Percentiles rank a stretch among this genome's conserved stretches.
These are phyloP conservation scores for Sicyos edulis DNA, from an alignment of 306 rosid species.

Conservation along the genomic window DNA sequence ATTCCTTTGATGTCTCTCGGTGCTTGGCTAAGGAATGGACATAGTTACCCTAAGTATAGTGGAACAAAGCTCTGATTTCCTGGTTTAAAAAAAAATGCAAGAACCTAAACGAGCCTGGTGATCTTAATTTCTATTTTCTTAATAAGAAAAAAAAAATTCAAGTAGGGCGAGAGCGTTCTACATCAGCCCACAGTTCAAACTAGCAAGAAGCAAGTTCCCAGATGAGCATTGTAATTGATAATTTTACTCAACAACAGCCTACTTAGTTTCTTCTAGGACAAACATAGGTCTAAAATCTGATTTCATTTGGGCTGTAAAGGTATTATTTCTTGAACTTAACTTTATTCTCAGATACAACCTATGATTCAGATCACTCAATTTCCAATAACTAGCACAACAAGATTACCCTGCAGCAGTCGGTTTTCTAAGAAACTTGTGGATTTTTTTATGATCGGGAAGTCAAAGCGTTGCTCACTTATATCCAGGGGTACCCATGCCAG, in stretches of 20 bases:
- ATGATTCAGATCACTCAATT: neutral
- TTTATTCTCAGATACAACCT: neutral
- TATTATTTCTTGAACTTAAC: neutral
- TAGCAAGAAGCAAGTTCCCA: neutral
- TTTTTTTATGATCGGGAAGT: no score
- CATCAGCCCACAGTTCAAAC: neutral
- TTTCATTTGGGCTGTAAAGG: neutral
- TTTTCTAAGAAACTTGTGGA: no score
- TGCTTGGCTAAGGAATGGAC: no score
- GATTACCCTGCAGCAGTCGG: no score
- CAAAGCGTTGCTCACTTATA: no score
- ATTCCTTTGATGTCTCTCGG: no score
- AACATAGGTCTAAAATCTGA: neutral
- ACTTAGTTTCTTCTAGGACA: neutral
- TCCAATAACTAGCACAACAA: neutral
- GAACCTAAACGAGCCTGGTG: neutral
- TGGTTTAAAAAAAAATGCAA: no score
- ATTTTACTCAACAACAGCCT: neutral
- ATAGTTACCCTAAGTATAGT: no score
- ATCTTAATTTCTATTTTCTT: neutral
- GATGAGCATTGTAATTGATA: neutral
- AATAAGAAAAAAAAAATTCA: neutral
- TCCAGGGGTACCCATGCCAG: no score
- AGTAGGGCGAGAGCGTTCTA: neutral
- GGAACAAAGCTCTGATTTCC: no score